phyloP scores from a whole-genome alignment of 306 rosid genomes.

The Pterocarpus santalinus region DNA sequence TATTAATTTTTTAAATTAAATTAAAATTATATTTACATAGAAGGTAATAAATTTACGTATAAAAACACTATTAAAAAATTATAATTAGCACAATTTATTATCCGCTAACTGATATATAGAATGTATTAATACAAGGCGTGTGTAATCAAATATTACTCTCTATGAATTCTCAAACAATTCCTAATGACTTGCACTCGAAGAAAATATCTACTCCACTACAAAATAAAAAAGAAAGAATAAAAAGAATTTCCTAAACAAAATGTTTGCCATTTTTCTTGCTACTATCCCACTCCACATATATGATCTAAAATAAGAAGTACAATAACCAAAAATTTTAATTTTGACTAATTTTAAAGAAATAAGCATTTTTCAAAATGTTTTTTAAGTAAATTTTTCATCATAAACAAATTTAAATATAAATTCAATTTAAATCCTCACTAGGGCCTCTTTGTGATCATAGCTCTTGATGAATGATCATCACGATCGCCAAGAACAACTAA shows the following conservation, averaged over 20 bases:
- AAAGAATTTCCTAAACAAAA: conserved; percentile 15
- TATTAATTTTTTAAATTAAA: too few species aligned
- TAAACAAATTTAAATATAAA: too few species aligned
- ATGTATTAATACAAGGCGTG: not conserved
- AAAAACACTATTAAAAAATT: not conserved
- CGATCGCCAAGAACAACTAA: conserved; percentile 3
- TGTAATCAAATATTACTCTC: conserved; percentile 2
- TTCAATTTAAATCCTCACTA: not conserved
- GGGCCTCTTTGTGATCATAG: not conserved
- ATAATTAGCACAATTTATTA: not conserved
- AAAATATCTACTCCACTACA: not conserved
- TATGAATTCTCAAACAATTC: not conserved
- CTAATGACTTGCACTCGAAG: not conserved
- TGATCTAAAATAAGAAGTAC: too few species aligned
- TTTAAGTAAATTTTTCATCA: too few species aligned
- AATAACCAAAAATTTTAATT: too few species aligned
- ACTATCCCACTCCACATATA: not conserved
- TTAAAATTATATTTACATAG: not conserved
- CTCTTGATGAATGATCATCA: not conserved
- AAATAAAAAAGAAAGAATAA: conserved; percentile 8
- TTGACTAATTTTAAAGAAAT: too few species aligned
- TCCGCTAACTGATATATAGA: not conserved
- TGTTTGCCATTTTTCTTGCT: conserved; percentile 1
- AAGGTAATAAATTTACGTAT: not conserved
- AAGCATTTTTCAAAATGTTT: too few species aligned